phyloP scores from a whole-genome alignment of 2,329 filamentous ascomycete species.

The Lachnellula hyalina region DNA sequence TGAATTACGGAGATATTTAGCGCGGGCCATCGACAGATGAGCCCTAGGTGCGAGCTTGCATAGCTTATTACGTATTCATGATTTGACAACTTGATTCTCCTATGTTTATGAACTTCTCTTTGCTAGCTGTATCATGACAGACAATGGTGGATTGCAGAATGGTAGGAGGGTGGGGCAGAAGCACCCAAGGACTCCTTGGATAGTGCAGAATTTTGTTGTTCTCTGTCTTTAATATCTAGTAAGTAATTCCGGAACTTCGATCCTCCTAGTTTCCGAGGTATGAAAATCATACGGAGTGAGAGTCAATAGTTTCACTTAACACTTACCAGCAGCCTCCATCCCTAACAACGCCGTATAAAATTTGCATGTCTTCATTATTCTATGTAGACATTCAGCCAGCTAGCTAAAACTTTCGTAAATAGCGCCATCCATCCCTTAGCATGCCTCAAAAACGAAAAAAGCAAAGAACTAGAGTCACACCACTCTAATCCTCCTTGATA shows the following conservation, averaged over 20 bases:
- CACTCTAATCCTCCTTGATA: constrained; percentile 45
- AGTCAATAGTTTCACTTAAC: no score
- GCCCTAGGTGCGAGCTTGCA: neutral
- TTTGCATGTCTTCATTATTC: constrained; percentile 13
- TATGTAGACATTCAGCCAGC: constrained; percentile 16
- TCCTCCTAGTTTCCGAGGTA: no score
- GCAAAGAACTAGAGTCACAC: constrained; percentile 17
- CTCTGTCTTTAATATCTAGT: no score
- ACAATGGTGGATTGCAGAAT: neutral
- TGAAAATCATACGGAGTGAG: no score
- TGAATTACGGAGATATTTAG: neutral
- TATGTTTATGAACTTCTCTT: neutral
- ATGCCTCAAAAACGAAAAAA: constrained; percentile 10
- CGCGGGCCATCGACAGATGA: neutral
- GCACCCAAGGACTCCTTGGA: neutral
- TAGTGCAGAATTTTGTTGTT: no score
- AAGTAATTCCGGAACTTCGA: no score
- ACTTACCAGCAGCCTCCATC: no score
- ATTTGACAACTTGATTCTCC: neutral
- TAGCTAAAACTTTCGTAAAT: constrained; percentile 7
- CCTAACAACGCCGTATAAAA: no score
- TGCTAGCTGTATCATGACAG: neutral
- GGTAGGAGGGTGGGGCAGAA: neutral
- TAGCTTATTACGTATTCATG: neutral
- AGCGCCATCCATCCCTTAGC: constrained; percentile 13